A percentile compares a stretch with the other conserved stretches of the same genome.
Evolutionary conservation across 2,329 filamentous ascomycete species (phyloP).

Genomic region (Hirsutella thompsonii): DNA sequence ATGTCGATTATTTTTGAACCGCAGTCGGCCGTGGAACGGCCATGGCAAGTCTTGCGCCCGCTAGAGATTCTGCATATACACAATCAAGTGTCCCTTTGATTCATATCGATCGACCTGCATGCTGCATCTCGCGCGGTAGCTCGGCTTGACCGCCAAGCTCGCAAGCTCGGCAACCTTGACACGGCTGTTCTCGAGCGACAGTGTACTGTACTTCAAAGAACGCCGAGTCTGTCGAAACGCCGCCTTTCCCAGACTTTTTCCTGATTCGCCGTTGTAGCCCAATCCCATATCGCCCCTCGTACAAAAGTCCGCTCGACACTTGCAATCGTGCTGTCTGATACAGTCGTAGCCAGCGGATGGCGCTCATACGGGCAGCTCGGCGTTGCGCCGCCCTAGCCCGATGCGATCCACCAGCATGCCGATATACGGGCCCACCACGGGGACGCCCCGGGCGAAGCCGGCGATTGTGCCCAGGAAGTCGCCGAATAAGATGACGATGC

Average conservation of each 20-base stretch:
- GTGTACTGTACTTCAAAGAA: too few relatives aligned
- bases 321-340: background rate
- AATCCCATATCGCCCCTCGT: too few relatives aligned
- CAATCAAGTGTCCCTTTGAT: constrained; percentile 10
- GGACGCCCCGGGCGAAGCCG: constrained; percentile 72
- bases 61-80: constrained; percentile 16
- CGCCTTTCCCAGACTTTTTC: too few relatives aligned
- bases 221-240: background rate
- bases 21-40: background rate
- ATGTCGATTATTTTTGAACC: constrained; percentile 1
- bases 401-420: constrained; percentile 58
- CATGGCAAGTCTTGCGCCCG: constrained; percentile 7
- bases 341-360: background rate
- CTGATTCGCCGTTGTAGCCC: too few relatives aligned
- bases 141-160: too few relatives aligned
- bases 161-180: too few relatives aligned
- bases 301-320: too few relatives aligned
- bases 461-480: constrained; percentile 92
- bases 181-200: too few relatives aligned
- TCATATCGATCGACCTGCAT: constrained; percentile 1
- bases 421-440: constrained; percentile 78
- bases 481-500: constrained; percentile 85
- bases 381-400: constrained; percentile 57
- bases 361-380: constrained; percentile 61
- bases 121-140: too few relatives aligned